Evolutionary conservation across 768 basidiomycete species (phyloP).

Genomic region (Xerocomellus chrysenteron): DNA sequence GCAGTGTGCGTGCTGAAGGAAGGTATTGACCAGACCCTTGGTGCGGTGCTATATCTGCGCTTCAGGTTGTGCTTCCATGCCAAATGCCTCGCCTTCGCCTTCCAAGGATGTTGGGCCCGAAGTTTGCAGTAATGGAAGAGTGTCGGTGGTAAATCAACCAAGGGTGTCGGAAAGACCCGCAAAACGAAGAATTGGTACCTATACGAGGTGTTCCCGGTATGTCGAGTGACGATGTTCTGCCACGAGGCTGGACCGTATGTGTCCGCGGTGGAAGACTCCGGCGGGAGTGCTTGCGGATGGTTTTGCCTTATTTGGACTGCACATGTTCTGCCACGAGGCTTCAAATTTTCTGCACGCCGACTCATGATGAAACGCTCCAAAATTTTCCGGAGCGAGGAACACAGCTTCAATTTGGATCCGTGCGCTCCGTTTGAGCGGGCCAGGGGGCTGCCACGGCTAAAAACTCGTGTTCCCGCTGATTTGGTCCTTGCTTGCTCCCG

Average conservation of each 20-base stretch:
- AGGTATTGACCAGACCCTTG: slow-evolving; percentile 67
- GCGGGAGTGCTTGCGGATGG: neutral
- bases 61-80: slow-evolving; percentile 41
- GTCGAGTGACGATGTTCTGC: neutral
- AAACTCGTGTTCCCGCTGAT: slow-evolving; percentile 29
- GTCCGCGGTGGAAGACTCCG: neutral
- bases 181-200: no score
- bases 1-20: slow-evolving; percentile 30
- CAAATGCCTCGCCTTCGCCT: slow-evolving; percentile 18
- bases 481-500: slow-evolving; percentile 9
- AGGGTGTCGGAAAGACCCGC: neutral
- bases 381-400: slow-evolving; percentile 17
- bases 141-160: neutral
- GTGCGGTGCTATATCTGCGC: slow-evolving; percentile 71
- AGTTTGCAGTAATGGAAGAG: slow-evolving; percentile 41
- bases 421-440: slow-evolving; percentile 27
- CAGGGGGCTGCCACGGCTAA: neutral
- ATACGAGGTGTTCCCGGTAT: neutral
- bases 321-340: slow-evolving; percentile 29
- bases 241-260: no score
- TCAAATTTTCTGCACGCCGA: neutral
- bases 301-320: slow-evolving; percentile 5
- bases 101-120: neutral
- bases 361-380: slow-evolving; percentile 15
- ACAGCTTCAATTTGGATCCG: slow-evolving; percentile 21